Evolutionary conservation across 208 protist species (phyloP), one percentile per base, ranked within the genome.

Genomic region (Phytomonas francai): DNA sequence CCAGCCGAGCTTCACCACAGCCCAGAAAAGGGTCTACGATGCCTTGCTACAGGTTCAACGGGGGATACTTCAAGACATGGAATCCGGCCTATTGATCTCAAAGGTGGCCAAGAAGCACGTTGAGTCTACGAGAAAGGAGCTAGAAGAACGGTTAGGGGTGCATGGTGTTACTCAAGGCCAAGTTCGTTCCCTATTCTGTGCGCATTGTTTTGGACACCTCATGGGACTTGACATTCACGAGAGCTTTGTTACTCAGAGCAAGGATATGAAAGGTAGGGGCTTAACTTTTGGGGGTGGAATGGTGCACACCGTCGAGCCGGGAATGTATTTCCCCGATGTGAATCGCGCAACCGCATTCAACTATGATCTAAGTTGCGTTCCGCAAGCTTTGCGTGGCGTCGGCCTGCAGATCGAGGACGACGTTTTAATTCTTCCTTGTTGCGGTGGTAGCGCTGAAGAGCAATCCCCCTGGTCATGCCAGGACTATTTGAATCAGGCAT

Each of bases 221-320:
- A 81, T 86, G 16, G 84, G 84, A 12, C 54, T 89, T 22, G 84
- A 89, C 63, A 74, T 89, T 30, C 84, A 89, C 32, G 84, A 89
- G 29, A 34, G 72, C 61, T 70, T 22, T 45, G 33, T 11, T 30
- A 45, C 19, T 16, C 36, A 34, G 29, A 65, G 29, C 31, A 28
- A 59, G 64, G 1, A 25, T 33, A 56, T 28, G 5, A 19, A 34
- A 39, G 56, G 39, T 42, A n/a, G 67, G 59, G 11, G 54, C 28
- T 16, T 71, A 16, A 25, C 63, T 32, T 42, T 87, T 7, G 60
- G 16, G 4, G 84, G 80, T 0, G 81, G 81, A 59, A 82, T 86
- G 78, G 81, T 89, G 78, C 78, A 86, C 74, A 89, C 84, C 2
- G 80, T 89, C 1, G 84, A 89, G 65, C 84, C 84, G 2, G 84